Evolutionary conservation across 148 eudicot genomes (phyloP), one percentile per base, ranked within the genome.

Genomic region (Rhododendron mucronatum): DNA sequence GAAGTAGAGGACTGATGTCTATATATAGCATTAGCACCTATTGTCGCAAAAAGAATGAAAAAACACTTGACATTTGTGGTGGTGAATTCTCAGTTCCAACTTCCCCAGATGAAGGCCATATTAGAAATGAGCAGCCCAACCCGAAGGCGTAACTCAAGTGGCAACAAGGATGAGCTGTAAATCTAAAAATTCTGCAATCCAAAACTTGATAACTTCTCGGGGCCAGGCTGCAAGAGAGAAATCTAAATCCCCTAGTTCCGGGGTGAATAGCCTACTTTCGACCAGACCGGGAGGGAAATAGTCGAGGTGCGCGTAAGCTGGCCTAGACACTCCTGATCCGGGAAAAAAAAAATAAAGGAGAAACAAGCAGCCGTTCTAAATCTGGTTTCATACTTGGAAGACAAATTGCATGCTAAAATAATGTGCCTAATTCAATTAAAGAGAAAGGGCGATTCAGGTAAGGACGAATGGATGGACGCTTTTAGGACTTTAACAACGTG

Each of bases 151-250:
- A 55, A 7, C 23, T 55, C 6, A 0, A 18, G 21, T 55, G 61
- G 61, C 6, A 55, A 55, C 1, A 55, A 55, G 4, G 21, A 55
- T 55, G 21, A 55, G 61, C 21, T 3, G 7, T 55, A 55, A 16
- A 16, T 2, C 1, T 0, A 55, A 0, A 18, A 55, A 55, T 55
- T 4, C 0, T 55, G 21, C 0, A 0, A 0, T 47, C 4, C 7
- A 55, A 55, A 16, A 55, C 16, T 55, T 55, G 61, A 55, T 23
- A 16, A 55, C 7, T 4, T 18, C 6, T 16, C 16, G 61, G 7
- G 61, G 6, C 0, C 20, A 55, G 61, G 21, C 2, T 2, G 6
- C 1, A 55, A 16, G 23, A 55, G 0, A 18, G 21, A 55, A 53
- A 55, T 55, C 0, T 3, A 0, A 55, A 15, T 55, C 20, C 5